phyloP scores from a whole-genome alignment of 805 yeast species.

The Candida nemodendra region DNA sequence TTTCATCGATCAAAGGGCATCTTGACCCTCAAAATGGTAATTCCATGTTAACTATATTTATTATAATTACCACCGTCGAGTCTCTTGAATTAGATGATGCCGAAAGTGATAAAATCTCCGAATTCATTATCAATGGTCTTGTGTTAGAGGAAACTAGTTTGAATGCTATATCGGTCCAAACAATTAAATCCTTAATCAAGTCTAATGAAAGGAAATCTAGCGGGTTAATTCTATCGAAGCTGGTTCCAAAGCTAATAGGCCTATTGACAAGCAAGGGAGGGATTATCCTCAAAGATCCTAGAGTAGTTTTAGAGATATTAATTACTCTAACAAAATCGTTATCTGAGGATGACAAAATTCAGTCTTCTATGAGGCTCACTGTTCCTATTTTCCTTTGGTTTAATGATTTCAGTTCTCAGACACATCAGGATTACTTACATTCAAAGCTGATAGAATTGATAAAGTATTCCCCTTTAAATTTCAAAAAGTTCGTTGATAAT shows the following conservation, averaged over 20 bases:
- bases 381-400: conserved; percentile 35
- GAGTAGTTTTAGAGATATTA: conserved; percentile 49
- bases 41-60: conserved; percentile 43
- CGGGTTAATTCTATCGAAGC: conserved; percentile 38
- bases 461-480: conserved; percentile 41
- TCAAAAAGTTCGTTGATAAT: conserved; percentile 46
- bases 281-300: conserved; percentile 30
- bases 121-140: conserved; percentile 37
- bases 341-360: conserved; percentile 30
- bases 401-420: conserved; percentile 20
- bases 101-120: conserved; percentile 38
- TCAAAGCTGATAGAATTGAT: conserved; percentile 49
- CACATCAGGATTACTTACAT: conserved; percentile 40
- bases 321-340: conserved; percentile 42
- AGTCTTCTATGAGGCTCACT: conserved; percentile 30
- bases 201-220: conserved; percentile 30
- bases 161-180: conserved; percentile 49
- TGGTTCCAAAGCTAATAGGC: conserved; percentile 46
- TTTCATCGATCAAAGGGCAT: conserved; percentile 33
- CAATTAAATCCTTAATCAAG: conserved; percentile 56
- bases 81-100: conserved; percentile 31
- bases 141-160: conserved; percentile 33
- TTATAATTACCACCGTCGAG: conserved; percentile 42
- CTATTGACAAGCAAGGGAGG: conserved; percentile 13
- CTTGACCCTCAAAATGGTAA: conserved; percentile 32